Conservation (phyloP, 768 basidiomycete species). For the Boletus sp. region DNA sequence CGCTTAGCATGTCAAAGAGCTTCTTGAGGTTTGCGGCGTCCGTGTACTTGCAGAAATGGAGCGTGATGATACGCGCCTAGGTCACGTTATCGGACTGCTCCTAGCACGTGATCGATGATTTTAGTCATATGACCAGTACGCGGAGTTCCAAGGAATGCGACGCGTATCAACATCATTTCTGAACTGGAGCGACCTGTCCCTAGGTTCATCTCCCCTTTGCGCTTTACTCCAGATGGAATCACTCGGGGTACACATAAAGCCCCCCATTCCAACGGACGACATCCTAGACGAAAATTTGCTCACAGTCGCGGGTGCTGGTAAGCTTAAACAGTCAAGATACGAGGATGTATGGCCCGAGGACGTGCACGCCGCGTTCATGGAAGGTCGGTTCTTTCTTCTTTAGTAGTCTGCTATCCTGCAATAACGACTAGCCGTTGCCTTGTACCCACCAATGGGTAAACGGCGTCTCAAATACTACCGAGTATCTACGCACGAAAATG, state of each 20-base stretch:
- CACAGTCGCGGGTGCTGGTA: not conserved
- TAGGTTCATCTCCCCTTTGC: not conserved
- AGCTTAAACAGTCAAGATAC: slow-evolving; percentile 31
- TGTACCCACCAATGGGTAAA: slow-evolving; percentile 37
- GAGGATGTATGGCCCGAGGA: slow-evolving; percentile 35
- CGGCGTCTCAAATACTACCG: slow-evolving; percentile 34
- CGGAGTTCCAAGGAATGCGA: slow-evolving; percentile 23
- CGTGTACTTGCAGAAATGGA: not conserved
- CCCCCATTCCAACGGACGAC: slow-evolving; percentile 7
- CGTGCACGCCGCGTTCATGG: slow-evolving; percentile 36
- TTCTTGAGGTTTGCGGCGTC: not conserved
- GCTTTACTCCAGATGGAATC: slow-evolving; percentile 21
- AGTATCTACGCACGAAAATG: slow-evolving; percentile 17
- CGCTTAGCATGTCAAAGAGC: slow-evolving; percentile 13
- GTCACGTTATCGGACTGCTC: slow-evolving; percentile 1
- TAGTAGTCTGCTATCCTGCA: slow-evolving; percentile 2
- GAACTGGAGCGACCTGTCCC: slow-evolving; percentile 3
- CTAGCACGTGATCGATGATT: slow-evolving; percentile 26
- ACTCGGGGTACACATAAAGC: slow-evolving; percentile 14
- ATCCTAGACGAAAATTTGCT: not conserved
- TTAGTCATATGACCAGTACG: slow-evolving; percentile 27
- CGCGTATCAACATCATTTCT: slow-evolving; percentile 12
- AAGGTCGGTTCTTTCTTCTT: slow-evolving; percentile 23
- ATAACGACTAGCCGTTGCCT: slow-evolving; percentile 21
- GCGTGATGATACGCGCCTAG: not conserved